phyloP scores from a whole-genome alignment of 768 basidiomycete species.

The Suillus americanus region DNA sequence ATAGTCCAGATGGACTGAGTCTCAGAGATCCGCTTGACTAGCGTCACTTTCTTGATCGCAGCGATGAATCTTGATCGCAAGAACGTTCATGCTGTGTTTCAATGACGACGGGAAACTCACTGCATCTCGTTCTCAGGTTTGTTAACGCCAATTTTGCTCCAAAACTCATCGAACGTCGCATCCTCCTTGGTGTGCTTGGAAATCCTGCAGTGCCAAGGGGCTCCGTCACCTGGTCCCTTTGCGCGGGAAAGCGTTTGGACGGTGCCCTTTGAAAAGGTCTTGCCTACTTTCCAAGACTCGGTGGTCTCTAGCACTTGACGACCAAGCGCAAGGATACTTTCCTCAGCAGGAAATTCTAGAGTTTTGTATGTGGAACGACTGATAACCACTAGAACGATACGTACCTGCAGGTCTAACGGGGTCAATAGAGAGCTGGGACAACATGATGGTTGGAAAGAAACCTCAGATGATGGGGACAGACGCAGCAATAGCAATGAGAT shows the following conservation, averaged over 20 bases:
- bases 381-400: conserved; percentile 3
- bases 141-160: conserved; percentile 64
- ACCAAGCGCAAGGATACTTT: conserved; percentile 52
- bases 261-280: conserved; percentile 49
- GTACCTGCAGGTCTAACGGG: conserved; percentile 40
- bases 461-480: neutral
- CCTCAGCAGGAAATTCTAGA: conserved; percentile 63
- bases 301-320: conserved; percentile 57
- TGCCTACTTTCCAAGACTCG: conserved; percentile 65
- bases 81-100: conserved; percentile 1
- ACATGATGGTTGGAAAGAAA: conserved; percentile 23
- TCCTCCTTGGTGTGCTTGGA: conserved; percentile 68
- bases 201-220: conserved; percentile 66
- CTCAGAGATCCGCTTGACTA: conserved; percentile 62
- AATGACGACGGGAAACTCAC: conserved; percentile 36
- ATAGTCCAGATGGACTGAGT: conserved; percentile 69
- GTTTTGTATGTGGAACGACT: neutral
- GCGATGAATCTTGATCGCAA: conserved; percentile 56
- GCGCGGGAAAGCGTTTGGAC: conserved; percentile 57
- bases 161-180: conserved; percentile 70
- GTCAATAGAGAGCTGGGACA: conserved; percentile 39
- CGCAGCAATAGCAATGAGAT: neutral
- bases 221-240: conserved; percentile 54
- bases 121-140: conserved; percentile 70
- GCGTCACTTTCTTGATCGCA: conserved; percentile 60